Percentiles rank a stretch among this genome's conserved stretches.
These are phyloP conservation scores for Cercospora sp. DNA, from an alignment of 2,329 filamentous ascomycete genomes.

Conservation along the genomic window DNA sequence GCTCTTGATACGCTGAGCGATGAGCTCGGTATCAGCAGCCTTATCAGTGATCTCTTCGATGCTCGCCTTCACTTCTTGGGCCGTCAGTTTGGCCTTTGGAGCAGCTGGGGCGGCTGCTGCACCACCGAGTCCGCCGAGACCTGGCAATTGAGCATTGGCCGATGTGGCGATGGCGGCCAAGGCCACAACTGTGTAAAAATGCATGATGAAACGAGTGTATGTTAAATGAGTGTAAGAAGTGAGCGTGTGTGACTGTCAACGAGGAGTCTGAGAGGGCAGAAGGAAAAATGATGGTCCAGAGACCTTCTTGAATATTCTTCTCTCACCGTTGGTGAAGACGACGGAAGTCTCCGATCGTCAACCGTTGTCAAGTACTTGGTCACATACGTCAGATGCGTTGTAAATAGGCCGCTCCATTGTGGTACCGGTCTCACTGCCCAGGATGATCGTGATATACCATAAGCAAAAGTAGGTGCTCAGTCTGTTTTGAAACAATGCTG, in stretches of 20 bases:
- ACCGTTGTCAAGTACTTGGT: neutral
- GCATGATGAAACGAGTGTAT: neutral
- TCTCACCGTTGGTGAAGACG: neutral
- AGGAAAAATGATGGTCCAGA: neutral
- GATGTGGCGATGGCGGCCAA: neutral
- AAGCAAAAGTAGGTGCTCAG: neutral
- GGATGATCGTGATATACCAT: neutral
- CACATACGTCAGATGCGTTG: neutral
- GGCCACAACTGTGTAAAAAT: neutral
- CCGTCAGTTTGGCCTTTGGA: neutral
- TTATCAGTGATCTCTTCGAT: neutral
- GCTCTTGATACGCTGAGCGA: neutral
- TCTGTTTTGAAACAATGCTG: neutral
- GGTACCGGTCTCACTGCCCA: neutral
- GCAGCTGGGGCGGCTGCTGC: neutral
- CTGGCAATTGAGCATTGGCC: neutral
- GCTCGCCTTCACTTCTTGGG: neutral
- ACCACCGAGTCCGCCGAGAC: neutral
- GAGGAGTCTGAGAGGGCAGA: neutral
- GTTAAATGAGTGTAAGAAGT: neutral
- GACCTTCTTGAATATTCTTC: neutral
- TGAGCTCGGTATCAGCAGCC: neutral
- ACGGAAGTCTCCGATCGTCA: neutral
- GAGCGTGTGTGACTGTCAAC: neutral
- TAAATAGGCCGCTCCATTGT: neutral